These are phyloP conservation scores for Umbelopsis ramanniana DNA, from an alignment of 192 early-diverging fungal genomes.

Conservation along the genomic window DNA sequence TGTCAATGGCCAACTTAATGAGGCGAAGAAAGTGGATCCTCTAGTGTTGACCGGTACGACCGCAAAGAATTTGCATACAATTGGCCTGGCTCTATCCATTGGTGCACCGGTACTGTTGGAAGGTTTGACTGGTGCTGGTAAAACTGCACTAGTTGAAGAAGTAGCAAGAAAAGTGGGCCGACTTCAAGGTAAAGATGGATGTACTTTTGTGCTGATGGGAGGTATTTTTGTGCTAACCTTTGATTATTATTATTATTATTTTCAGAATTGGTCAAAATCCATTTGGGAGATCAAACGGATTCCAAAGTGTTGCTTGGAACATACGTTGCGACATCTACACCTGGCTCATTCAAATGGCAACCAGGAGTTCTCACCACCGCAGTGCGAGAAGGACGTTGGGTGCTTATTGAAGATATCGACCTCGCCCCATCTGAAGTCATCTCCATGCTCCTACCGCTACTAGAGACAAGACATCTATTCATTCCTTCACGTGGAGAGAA, in stretches of 20 bases:
- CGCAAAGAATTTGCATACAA: conserved; percentile 70
- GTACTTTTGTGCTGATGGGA: conserved; percentile 12
- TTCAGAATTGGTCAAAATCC: conserved; percentile 85
- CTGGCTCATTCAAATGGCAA: conserved; percentile 96
- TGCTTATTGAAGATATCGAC: conserved; percentile 97
- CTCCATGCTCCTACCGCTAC: conserved; percentile 86
- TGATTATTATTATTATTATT: neutral
- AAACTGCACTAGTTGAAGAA: conserved; percentile 91
- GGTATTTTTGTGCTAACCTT: neutral
- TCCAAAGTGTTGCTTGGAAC: conserved; percentile 94
- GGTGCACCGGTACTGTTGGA: conserved; percentile 87
- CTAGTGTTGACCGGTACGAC: conserved; percentile 85
- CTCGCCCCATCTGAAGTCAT: conserved; percentile 94
- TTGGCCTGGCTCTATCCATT: conserved; percentile 86
- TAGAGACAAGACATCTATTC: conserved; percentile 89
- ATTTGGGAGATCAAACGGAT: conserved; percentile 96
- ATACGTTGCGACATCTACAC: conserved; percentile 89
- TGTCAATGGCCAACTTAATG: neutral
- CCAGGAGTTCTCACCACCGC: conserved; percentile 92
- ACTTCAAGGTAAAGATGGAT: conserved; percentile 36
- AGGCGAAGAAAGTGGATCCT: conserved; percentile 25
- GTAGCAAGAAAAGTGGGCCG: conserved; percentile 77
- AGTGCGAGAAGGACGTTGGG: conserved; percentile 89
- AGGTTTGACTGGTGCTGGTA: conserved; percentile 85
- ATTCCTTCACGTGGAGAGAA: conserved; percentile 89